A percentile compares a stretch with the other conserved stretches of the same genome.
These are phyloP conservation scores for Colletotrichum tanaceti DNA, from an alignment of 2,329 filamentous ascomycete species.

Conservation along the genomic window DNA sequence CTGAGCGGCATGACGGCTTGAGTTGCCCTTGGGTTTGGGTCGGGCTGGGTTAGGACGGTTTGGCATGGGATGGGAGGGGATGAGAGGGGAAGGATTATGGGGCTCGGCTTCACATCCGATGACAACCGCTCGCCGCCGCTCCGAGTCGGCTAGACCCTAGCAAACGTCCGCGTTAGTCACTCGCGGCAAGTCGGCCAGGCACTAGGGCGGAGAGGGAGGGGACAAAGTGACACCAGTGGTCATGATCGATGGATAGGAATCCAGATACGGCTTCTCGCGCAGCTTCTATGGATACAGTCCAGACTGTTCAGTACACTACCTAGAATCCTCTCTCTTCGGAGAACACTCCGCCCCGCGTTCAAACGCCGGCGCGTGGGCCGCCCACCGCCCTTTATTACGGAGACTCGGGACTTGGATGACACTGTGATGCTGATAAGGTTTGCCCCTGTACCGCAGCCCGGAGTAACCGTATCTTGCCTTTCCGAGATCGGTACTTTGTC, in stretches of 20 bases:
- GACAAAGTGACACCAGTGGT: background rate
- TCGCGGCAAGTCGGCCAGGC: background rate
- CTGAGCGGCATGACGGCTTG: no score
- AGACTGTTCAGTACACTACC: no score
- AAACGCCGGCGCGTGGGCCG: constrained; percentile 23
- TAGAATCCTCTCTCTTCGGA: no score
- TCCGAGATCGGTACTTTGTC: constrained; percentile 29
- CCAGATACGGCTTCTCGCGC: background rate
- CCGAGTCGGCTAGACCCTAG: constrained; percentile 2
- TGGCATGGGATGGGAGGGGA: no score
- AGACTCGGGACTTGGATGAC: constrained; percentile 25
- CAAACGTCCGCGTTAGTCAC: background rate
- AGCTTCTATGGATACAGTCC: no score
- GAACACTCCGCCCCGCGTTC: constrained; percentile 31
- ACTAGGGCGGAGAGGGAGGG: no score
- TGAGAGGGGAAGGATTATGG: background rate
- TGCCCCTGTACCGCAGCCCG: constrained; percentile 24
- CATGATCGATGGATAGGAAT: background rate
- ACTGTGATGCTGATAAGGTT: constrained; percentile 28
- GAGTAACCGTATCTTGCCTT: constrained; percentile 39
- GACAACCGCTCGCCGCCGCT: constrained; percentile 33
- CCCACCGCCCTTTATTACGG: background rate
- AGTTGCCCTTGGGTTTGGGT: background rate
- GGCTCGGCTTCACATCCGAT: constrained; percentile 24
- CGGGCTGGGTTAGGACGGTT: no score